Percentiles rank a stretch among this genome's conserved stretches.
These are phyloP conservation scores for Exophiala sp. DNA, from an alignment of 2,329 filamentous ascomycete species.

Conservation along the genomic window DNA sequence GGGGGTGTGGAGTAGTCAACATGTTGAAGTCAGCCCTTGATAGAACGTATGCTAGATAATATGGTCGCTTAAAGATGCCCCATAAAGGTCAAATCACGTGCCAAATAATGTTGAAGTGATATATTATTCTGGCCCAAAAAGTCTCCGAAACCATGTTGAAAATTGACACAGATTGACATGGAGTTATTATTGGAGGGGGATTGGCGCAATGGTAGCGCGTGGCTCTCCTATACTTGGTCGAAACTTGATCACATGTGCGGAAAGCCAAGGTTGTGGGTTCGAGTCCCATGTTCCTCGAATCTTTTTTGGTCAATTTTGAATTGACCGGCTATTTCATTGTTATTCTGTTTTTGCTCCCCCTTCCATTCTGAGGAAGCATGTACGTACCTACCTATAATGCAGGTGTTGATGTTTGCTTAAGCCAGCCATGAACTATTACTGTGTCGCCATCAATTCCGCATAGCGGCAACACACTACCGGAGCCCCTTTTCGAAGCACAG, in stretches of 20 bases:
- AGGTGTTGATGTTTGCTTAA: too few species aligned
- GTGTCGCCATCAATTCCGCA: too few species aligned
- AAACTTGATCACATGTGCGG: background rate
- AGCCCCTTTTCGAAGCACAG: too few species aligned
- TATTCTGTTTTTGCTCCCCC: background rate
- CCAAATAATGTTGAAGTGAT: background rate
- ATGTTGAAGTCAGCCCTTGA: too few species aligned
- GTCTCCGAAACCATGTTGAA: slow-evolving; percentile 8
- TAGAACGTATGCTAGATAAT: too few species aligned
- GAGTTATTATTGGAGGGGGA: slow-evolving; percentile 13
- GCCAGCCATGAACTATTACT: too few species aligned
- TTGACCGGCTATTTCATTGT: background rate
- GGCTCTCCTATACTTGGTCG: slow-evolving; percentile 28
- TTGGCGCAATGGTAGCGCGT: slow-evolving; percentile 32
- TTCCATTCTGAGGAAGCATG: too few species aligned
- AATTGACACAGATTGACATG: slow-evolving; percentile 4
- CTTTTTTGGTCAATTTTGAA: slow-evolving; percentile 4
- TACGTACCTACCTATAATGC: too few species aligned
- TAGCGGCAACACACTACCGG: too few species aligned
- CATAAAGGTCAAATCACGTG: slow-evolving; percentile 8
- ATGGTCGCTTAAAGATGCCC: too few species aligned
- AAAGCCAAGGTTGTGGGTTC: slow-evolving; percentile 31
- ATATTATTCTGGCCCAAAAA: background rate
- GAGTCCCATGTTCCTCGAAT: slow-evolving; percentile 28
- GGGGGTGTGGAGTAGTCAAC: too few species aligned